phyloP scores from a whole-genome alignment of 1,139 yeast genomes.

The Geotrichum cucujoidarum region DNA sequence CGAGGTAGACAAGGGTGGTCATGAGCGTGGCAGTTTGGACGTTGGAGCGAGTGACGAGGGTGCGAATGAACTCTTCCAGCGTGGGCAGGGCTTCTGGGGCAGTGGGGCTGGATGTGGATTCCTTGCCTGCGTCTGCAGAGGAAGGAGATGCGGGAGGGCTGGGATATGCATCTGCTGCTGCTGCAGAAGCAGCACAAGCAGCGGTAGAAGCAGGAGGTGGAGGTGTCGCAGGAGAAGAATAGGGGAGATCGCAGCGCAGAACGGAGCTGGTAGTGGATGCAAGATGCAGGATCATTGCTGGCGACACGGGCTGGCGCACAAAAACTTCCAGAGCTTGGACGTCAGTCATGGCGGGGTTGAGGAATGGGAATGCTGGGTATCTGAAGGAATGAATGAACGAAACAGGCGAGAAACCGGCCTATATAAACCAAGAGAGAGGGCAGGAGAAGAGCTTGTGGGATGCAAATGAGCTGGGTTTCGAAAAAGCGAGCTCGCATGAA shows the following conservation, averaged over 20 bases:
- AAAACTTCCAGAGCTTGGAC: conserved; percentile 65
- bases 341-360: conserved; percentile 40
- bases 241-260: conserved; percentile 48
- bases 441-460: neutral
- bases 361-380: neutral
- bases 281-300: conserved; percentile 74
- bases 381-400: neutral
- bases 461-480: neutral
- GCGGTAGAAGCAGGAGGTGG: conserved; percentile 29
- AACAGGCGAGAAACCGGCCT: neutral
- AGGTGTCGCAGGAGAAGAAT: conserved; percentile 17
- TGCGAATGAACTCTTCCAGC: conserved; percentile 61
- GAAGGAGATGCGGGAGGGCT: conserved; percentile 3
- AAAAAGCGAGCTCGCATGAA: neutral
- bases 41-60: conserved; percentile 70
- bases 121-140: neutral
- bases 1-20: conserved; percentile 81
- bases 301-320: conserved; percentile 67
- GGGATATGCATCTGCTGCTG: conserved; percentile 3
- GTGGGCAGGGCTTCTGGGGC: conserved; percentile 35
- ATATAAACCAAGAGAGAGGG: neutral
- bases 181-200: conserved; percentile 30
- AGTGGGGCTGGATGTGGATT: neutral
- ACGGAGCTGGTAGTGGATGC: conserved; percentile 77
- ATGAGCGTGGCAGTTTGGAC: conserved; percentile 93